Base-by-base conservation (phyloP, 768 basidiomycete genomes). In the Roridomyces roridus region DNA sequence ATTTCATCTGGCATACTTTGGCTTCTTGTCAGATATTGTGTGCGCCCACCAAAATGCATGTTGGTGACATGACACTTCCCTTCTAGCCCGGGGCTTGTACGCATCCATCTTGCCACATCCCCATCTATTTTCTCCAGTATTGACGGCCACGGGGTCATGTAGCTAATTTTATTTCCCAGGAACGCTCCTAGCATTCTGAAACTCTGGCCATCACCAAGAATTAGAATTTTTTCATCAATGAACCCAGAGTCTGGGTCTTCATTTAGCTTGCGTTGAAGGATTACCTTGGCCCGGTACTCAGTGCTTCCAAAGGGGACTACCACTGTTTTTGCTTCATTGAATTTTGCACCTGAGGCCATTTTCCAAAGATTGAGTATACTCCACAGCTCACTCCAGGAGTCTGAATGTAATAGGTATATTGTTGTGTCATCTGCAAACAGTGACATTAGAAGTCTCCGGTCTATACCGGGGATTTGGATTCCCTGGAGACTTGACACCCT, bases 361-460 rank as follows among this genome's bases (percentile, higher is more conserved):
- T 76, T 82, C 80, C 80, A 83, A 0, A 39, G 36, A 0, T 68
- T 28, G 0, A 80, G 74, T 2, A 80, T 65, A 0, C 26, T 1
- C 7, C 63, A 34, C 0, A 81, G 69, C 0, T 47, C 49, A 0
- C 39, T 35, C 14, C 70, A 70, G 11, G 63, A 44, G 46, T 80
- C 77, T 0, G 55, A 17, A 28, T 66, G 60, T 4, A 62, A 64
- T 1, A 81, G 70, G 60, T 65, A 76, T 1, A 70, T 69, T 4
- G 71, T 72, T 8, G 77, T 79, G 56, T 80, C 76, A 57, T 80
- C 75, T 0, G 77, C 76, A 62, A 78, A 80, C 0, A 80, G 70
- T 0, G 63, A 70, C 9, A 65, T 61, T 1, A 75, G 67, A 0
- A 77, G 42, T 12, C 57, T 42, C 44, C 70, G 64, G 5, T n/a